A percentile compares a stretch with the other conserved stretches of the same genome.
Evolutionary conservation across 768 basidiomycete species (phyloP).

Genomic region (Rhodotorula diobovata): DNA sequence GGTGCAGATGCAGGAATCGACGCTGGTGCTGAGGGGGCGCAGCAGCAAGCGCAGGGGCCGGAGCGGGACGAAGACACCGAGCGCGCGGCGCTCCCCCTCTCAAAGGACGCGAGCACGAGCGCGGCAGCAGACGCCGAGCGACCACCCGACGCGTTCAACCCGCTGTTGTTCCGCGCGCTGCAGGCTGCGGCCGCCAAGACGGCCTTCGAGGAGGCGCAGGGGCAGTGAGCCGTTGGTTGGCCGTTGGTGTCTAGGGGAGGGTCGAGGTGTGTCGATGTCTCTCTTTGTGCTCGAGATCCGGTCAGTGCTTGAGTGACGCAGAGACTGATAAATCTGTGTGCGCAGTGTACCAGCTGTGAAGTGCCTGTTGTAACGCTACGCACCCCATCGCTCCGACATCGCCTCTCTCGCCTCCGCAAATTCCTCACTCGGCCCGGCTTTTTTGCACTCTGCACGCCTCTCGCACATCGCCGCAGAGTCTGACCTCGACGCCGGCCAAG

Average conservation of each 20-base stretch:
- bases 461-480: too few species aligned
- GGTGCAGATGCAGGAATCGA: constrained; percentile 15
- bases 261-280: not conserved
- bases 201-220: not conserved
- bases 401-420: too few species aligned
- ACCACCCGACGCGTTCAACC: constrained; percentile 31
- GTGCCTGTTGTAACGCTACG: not conserved
- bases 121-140: constrained; percentile 4
- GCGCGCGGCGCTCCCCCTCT: not conserved
- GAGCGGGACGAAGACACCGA: constrained; percentile 38
- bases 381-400: not conserved
- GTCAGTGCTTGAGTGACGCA: too few species aligned
- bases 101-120: too few species aligned
- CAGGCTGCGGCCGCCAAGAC: constrained; percentile 58
- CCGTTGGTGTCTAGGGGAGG: not conserved
- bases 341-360: too few species aligned
- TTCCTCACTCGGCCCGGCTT: too few species aligned
- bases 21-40: constrained; percentile 40
- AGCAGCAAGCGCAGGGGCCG: constrained; percentile 13
- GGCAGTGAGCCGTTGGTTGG: not conserved
- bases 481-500: too few species aligned
- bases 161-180: constrained; percentile 70
- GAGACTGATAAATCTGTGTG: too few species aligned
- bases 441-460: too few species aligned
- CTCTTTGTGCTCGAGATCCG: not conserved